phyloP scores from a whole-genome alignment of 75 land plant genomes.

The Pinus taeda region DNA sequence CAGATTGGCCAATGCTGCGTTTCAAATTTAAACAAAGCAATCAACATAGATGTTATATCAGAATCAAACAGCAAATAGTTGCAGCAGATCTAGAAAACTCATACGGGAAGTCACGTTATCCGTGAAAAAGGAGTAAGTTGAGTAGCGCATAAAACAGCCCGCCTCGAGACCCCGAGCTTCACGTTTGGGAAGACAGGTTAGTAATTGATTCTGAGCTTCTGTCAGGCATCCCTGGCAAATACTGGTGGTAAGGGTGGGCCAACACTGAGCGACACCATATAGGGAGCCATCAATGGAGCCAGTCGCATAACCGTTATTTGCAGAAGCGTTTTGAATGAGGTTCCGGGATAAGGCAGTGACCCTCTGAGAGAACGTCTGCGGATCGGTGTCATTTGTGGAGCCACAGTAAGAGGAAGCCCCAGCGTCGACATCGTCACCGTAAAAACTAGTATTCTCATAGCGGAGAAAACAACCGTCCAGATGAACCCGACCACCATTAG shows the following conservation, averaged over 20 bases:
- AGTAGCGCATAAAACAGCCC: slow-evolving; percentile 40
- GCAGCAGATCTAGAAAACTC: too few species aligned
- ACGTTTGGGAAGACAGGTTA: slow-evolving; percentile 6
- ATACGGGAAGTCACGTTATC: too few species aligned
- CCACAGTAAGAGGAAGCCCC: background rate
- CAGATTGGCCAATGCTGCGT: too few species aligned
- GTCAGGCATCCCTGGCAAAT: slow-evolving; percentile 15
- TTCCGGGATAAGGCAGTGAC: background rate
- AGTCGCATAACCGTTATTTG: background rate
- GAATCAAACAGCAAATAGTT: too few species aligned
- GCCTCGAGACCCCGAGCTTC: slow-evolving; percentile 24
- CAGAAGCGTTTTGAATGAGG: too few species aligned
- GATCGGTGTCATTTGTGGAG: background rate
- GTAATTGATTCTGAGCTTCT: slow-evolving; percentile 1
- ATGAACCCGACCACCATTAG: too few species aligned
- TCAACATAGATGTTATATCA: too few species aligned
- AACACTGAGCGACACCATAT: slow-evolving; percentile 31
- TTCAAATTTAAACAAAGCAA: too few species aligned
- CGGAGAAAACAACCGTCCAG: too few species aligned
- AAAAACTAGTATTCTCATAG: too few species aligned
- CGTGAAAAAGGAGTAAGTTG: background rate
- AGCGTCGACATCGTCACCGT: too few species aligned
- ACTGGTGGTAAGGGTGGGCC: slow-evolving; percentile 14
- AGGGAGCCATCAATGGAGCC: background rate
- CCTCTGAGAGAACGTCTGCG: background rate